These are phyloP conservation scores for Neonectria sp. DNA, from an alignment of 2,329 filamentous ascomycete genomes.

Conservation along the genomic window DNA sequence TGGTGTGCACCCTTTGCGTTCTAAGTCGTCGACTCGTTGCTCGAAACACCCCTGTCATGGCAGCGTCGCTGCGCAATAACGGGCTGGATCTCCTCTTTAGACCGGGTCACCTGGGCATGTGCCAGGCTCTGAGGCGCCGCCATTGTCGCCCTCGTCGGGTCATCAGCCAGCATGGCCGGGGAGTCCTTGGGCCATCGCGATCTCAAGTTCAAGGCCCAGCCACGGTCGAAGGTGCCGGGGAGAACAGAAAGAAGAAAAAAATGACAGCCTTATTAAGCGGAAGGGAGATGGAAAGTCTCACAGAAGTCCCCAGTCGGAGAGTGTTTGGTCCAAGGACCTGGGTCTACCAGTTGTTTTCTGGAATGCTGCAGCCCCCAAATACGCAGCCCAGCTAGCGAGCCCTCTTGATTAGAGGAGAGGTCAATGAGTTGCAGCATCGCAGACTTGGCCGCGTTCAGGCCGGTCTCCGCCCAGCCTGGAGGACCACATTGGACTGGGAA, in stretches of 20 bases:
- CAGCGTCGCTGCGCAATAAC: background rate
- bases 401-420: background rate
- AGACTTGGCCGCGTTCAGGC: background rate
- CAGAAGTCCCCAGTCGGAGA: background rate
- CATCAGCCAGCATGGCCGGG: background rate
- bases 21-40: background rate
- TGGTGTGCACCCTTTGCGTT: background rate
- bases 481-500: constrained; percentile 7
- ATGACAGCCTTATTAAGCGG: constrained; percentile 18
- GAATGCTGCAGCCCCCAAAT: background rate
- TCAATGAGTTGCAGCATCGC: background rate
- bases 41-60: background rate
- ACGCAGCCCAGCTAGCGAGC: background rate
- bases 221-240: background rate
- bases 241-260: constrained; percentile 13
- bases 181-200: constrained; percentile 2
- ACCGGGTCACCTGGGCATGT: constrained; percentile 3
- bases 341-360: background rate
- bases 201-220: background rate
- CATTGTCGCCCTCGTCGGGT: constrained; percentile 10
- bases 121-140: constrained; percentile 8
- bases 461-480: constrained; percentile 5
- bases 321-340: background rate
- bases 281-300: constrained; percentile 7
- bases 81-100: constrained; percentile 5